Percentiles rank a stretch among this genome's conserved stretches.
Conservation (phyloP, 208 protist genomes). For the Angomonas ambiguus region DNA sequence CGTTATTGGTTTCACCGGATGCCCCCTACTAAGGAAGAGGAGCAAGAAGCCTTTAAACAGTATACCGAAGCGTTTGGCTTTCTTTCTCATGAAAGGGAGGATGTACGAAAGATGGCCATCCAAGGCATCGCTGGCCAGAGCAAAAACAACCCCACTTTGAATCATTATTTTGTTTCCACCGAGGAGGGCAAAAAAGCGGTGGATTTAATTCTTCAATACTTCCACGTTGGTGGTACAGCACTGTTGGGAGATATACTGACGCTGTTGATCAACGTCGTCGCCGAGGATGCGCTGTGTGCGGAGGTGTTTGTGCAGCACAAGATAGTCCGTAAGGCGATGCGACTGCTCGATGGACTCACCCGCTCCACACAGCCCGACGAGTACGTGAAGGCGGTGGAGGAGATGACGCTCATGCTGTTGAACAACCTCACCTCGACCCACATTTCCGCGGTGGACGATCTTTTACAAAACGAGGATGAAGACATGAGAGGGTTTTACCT, state of each 20-base stretch:
- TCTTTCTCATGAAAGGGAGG: constrained; percentile 55
- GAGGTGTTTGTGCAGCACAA: constrained; percentile 65
- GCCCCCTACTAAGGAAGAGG: too few species aligned
- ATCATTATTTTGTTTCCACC: constrained; percentile 35
- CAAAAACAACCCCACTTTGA: constrained; percentile 65
- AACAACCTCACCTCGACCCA: constrained; percentile 81
- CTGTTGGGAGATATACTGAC: constrained; percentile 76
- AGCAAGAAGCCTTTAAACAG: constrained; percentile 22
- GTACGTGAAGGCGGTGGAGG: constrained; percentile 44
- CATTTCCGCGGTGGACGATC: constrained; percentile 61
- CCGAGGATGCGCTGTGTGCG: constrained; percentile 56
- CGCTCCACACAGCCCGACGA: constrained; percentile 19
- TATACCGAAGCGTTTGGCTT: constrained; percentile 70
- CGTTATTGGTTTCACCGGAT: too few species aligned
- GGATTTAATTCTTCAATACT: constrained; percentile 57
- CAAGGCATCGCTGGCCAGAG: constrained; percentile 71
- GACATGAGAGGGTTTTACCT: constrained; percentile 82
- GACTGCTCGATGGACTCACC: constrained; percentile 66
- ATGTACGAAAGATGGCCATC: constrained; percentile 81
- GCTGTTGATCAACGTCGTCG: constrained; percentile 77
- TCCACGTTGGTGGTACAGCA: constrained; percentile 36
- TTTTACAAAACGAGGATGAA: constrained; percentile 74
- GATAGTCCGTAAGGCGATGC: constrained; percentile 73
- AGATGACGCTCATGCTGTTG: constrained; percentile 82
- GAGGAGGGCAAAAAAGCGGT: constrained; percentile 29